These are phyloP conservation scores for Glonium stellatum DNA, from an alignment of 495 filamentous ascomycete species.

Conservation along the genomic window DNA sequence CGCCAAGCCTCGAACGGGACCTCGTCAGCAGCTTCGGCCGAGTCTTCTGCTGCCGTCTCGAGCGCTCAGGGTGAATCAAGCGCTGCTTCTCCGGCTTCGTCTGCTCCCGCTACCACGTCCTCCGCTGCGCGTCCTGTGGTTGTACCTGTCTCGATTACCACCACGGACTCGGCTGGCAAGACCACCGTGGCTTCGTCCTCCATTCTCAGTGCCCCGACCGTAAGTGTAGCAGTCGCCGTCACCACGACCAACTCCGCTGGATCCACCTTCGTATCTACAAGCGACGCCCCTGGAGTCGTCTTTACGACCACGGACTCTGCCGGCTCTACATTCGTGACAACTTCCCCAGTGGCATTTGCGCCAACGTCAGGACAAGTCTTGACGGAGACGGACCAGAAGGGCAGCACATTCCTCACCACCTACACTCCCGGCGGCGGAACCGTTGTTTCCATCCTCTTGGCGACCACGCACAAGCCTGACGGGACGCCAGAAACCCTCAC, in stretches of 20 bases:
- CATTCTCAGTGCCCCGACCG: constrained; percentile 21
- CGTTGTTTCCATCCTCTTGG: constrained; percentile 28
- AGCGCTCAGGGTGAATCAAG: not conserved
- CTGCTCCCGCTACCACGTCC: not conserved
- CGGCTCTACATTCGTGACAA: constrained; percentile 28
- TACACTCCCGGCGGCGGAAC: constrained; percentile 34
- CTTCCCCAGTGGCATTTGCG: constrained; percentile 29
- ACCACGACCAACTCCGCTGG: constrained; percentile 22
- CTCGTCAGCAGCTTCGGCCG: not conserved
- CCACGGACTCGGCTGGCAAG: constrained; percentile 11
- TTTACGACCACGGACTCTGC: constrained; percentile 33
- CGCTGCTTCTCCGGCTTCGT: not conserved
- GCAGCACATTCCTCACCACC: constrained; percentile 34
- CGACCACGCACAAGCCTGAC: constrained; percentile 32
- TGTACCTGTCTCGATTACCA: constrained; percentile 27
- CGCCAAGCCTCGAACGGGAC: constrained; percentile 24
- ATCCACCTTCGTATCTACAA: constrained; percentile 13
- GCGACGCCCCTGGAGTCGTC: constrained; percentile 26
- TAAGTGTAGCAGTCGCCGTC: constrained; percentile 20
- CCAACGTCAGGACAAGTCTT: constrained; percentile 32
- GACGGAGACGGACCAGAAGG: constrained; percentile 33
- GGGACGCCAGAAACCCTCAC: constrained; percentile 35
- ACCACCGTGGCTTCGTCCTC: constrained; percentile 8
- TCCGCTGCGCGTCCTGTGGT: constrained; percentile 15
- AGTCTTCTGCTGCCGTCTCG: not conserved